These are phyloP conservation scores for Candida sanyiensis DNA, from an alignment of 805 yeast species.

Conservation along the genomic window DNA sequence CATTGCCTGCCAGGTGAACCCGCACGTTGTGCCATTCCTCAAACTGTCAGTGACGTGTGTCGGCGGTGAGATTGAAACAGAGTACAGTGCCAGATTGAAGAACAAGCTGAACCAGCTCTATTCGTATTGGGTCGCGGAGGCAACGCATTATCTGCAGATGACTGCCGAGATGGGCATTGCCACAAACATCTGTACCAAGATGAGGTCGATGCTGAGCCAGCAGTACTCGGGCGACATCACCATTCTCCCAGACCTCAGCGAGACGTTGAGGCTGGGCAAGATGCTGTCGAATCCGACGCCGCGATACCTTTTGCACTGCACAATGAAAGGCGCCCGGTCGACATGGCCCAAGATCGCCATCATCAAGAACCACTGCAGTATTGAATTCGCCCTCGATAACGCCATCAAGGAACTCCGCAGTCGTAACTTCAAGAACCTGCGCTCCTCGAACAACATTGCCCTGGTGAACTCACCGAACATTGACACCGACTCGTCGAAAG, in stretches of 20 bases:
- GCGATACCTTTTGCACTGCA: slow-evolving; percentile 62
- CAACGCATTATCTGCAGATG: slow-evolving; percentile 71
- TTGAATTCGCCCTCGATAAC: slow-evolving; percentile 80
- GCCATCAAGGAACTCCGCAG: slow-evolving; percentile 68
- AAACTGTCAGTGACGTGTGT: slow-evolving; percentile 59
- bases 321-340: slow-evolving; percentile 80
- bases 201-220: slow-evolving; percentile 74
- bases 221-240: slow-evolving; percentile 92
- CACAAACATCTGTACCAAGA: slow-evolving; percentile 63
- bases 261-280: slow-evolving; percentile 49
- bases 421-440: slow-evolving; percentile 41
- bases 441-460: slow-evolving; percentile 15
- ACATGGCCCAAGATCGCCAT: slow-evolving; percentile 91
- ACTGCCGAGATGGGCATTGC: slow-evolving; percentile 72
- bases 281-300: slow-evolving; percentile 78
- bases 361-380: slow-evolving; percentile 82
- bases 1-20: slow-evolving; percentile 95
- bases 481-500: background rate
- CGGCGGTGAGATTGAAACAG: slow-evolving; percentile 65
- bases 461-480: slow-evolving; percentile 22
- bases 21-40: slow-evolving; percentile 88
- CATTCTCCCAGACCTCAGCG: slow-evolving; percentile 69
- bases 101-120: slow-evolving; percentile 47
- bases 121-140: slow-evolving; percentile 59
- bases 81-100: slow-evolving; percentile 49